Base-by-base conservation (phyloP, 768 basidiomycete species). In the Trametes punicea region DNA sequence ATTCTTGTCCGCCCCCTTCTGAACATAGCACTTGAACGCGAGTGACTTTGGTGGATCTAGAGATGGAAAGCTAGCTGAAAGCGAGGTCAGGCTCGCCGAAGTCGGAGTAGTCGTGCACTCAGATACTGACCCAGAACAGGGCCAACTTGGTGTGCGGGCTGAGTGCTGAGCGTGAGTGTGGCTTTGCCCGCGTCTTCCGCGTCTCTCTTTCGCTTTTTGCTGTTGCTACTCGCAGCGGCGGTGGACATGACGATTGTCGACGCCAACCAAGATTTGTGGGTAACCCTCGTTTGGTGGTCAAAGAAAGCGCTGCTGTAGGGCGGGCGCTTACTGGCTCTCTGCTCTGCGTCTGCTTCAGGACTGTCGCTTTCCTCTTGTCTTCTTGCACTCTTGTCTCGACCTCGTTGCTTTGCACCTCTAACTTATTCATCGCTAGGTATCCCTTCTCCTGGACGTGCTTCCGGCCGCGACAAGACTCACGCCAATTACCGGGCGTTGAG, bases 31-130 rank as follows among this genome's bases (percentile, higher is more conserved):
- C 59, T 75, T 71, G 68, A 91, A 92, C 16, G 82, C 62, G 2
- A 81, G 90, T 15, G 76, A 73, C 51, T 73, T 62, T 2, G 86
- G 78, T 15, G 87, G 77, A 42, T 80, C 72, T 25, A 89, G 64
- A 5, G 82, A 81, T 38, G 90, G 90, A 69, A 88, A 91, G 61
- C 75, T 79, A 26, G 74, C 85, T 87, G 61, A 15, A 29, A n/a
- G 13, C 44, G n/a, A 41, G 38, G 34, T 21, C 21, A 51, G 27
- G 15, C 10, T 13, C 8, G 13, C 11, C 10, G 1, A 44, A 26
- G 23, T 51, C 33, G n/a, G 18, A 29, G 40, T 18, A 50, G 18
- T 25, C 21, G 36, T 41, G 31, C 9, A 16, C 31, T 6, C 15
- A 13, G 15, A 20, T 55, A 69, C 75, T 66, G 63, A 82, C 82